Base-by-base conservation (phyloP, 371 early-diverging fungal species). In the Blyttiomyces sp. region DNA sequence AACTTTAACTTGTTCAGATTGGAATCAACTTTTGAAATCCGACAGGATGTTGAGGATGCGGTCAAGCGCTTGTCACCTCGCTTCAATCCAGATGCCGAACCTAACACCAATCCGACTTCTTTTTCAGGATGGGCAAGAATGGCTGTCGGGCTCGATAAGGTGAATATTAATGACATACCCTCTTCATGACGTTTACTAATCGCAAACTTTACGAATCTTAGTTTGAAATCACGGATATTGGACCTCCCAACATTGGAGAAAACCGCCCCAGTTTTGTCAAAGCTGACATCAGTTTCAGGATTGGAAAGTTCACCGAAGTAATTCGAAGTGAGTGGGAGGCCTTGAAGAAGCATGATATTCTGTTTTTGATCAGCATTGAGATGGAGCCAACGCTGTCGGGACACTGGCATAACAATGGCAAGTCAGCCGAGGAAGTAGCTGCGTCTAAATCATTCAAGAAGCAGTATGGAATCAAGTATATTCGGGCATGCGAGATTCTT, bases 61-160 rank as follows among this genome's bases (percentile, higher is more conserved):
- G 87, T 94, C 0, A 78, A 79, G 28, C 81, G 95, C 21, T 68
- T 98, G 35, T 76, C 82, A 9, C 96, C 98, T 2, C 31, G 42
- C 11, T 73, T 71, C 31, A 81, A 82, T 36, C 81, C 84, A 4
- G 88, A 86, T 16, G 62, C 76, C 23, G 71, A 69, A 9, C 85
- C 84, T 5, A 84, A 80, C 33, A 54, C 62, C 23, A 64, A 59
- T 35, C 21, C 39, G 6, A 79, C 82, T 2, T 49, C 66, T 9
- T 96, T 96, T 74, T 75, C 78, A 1, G 97, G 98, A 31, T 95
- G 94, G 93, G 87, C 94, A 2, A 76, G 95, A 43, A 96, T 94
- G 88, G 98, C 91, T 1, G 63, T 84, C 17, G 83, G 85, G 0
- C 78, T 95, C 26, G 79, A 83, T 4, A 57, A 70, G 75, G 85